These are phyloP conservation scores for Endothia cerciana DNA, from an alignment of 2,329 filamentous ascomycete genomes.

Conservation along the genomic window DNA sequence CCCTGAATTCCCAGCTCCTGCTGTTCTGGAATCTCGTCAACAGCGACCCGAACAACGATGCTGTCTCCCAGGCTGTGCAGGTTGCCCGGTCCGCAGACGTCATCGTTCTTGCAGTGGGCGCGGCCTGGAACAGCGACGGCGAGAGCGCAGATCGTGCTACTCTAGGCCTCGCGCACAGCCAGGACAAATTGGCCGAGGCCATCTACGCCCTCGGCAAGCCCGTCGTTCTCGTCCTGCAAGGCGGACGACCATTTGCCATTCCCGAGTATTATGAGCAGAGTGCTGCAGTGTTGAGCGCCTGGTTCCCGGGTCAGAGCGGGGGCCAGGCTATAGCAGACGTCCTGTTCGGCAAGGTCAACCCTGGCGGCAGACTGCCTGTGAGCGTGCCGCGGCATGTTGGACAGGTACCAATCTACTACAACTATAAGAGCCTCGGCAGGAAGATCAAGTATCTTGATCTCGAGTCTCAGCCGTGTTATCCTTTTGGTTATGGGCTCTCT, in stretches of 20 bases:
- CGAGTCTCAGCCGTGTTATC: conserved; percentile 38
- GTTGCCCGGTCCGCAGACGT: conserved; percentile 43
- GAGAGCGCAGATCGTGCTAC: conserved; percentile 47
- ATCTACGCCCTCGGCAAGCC: conserved; percentile 46
- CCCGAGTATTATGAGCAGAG: conserved; percentile 43
- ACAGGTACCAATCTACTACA: conserved; percentile 43
- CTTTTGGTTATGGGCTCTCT: conserved; percentile 42
- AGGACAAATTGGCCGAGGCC: conserved; percentile 42
- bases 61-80: conserved; percentile 39
- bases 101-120: conserved; percentile 45
- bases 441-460: conserved; percentile 38
- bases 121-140: conserved; percentile 50
- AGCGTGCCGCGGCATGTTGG: conserved; percentile 41
- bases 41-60: conserved; percentile 34
- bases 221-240: conserved; percentile 46
- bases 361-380: conserved; percentile 41
- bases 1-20: conserved; percentile 46
- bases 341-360: conserved; percentile 39
- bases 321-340: conserved; percentile 42
- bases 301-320: conserved; percentile 41
- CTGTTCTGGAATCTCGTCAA: conserved; percentile 52
- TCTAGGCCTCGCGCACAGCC: conserved; percentile 41
- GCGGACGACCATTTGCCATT: conserved; percentile 47
- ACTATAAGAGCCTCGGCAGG: conserved; percentile 38
- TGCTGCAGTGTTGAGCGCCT: conserved; percentile 44